Conservation (phyloP, 208 protist species). For the Leishmania lainsoni region DNA sequence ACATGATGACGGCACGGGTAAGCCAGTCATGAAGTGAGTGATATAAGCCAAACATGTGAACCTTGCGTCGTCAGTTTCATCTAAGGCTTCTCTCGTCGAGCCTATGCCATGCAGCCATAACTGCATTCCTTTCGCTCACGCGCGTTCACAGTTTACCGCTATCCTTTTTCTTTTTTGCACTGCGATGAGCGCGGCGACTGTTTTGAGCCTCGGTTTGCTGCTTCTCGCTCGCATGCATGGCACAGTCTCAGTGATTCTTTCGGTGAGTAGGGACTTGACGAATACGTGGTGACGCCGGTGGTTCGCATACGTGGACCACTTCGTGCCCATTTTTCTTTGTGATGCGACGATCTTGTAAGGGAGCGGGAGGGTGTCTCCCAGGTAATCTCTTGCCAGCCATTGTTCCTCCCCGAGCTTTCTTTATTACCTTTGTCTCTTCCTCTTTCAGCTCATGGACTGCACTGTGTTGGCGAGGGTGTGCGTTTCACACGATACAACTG, state of each 20-base stretch:
- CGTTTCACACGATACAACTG: background rate
- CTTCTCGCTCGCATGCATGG: background rate
- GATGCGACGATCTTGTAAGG: background rate
- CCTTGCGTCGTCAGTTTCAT: background rate
- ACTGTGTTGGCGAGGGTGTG: background rate
- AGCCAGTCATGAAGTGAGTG: constrained; percentile 17
- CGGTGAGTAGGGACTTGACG: background rate
- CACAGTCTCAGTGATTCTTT: background rate
- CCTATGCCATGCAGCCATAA: background rate
- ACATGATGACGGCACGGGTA: background rate
- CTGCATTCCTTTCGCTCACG: background rate
- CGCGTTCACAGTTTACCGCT: background rate
- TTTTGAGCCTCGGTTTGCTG: background rate
- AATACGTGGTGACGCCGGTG: background rate
- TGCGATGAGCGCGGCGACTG: background rate
- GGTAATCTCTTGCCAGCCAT: too few species aligned
- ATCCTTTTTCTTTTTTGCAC: background rate
- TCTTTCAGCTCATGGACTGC: background rate
- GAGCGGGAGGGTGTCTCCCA: background rate
- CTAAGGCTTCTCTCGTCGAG: background rate
- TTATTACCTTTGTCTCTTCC: background rate
- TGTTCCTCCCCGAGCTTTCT: background rate
- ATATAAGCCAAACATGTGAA: background rate
- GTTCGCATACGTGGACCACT: background rate
- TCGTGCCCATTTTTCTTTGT: background rate